Evolutionary conservation across 495 filamentous ascomycete genomes (phyloP), one percentile per base, ranked within the genome.

Genomic region (Trichodelitschia bisporula): DNA sequence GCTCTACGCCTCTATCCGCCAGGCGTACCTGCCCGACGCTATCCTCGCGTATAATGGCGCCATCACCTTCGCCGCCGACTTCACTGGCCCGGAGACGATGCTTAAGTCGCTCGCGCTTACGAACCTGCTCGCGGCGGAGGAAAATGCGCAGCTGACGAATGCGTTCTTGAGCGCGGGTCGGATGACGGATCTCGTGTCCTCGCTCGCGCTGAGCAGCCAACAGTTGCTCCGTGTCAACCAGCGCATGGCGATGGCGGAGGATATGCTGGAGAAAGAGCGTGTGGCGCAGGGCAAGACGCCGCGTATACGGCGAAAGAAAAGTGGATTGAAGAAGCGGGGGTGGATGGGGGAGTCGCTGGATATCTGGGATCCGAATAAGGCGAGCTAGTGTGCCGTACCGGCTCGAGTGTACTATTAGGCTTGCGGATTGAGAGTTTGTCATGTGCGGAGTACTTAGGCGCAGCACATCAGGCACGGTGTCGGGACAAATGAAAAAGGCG

Each of bases 91-190:
- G 15, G 73, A 72, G 30, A 55, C 58, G 31, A 51, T 83, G 18
- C 54, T 76, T 18, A 68, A 77, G 40, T 69, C 70, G 50, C 77
- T 91, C 74, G 70, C 80, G 28, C 50, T 90, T 11, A 65, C 74
- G 0, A 62, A 67, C 3, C 45, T 66, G 14, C 60, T 89, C 10
- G 69, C 72, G 6, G 62, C 70, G 26, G 64, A 67, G 30, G 54
- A 47, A 26, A 44, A 43, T 15, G 63, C 68, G 21, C 66, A 72
- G 31, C 43, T 90, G 18, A 64, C 67, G 15, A 53, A 58, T 18
- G 61, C 64, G 38, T 76, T 92, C 38, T 45, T 69, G 19, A 56
- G 59, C 27, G 56, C 64, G 8, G 57, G 62, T 5, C 62, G 76
- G 18, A 75, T 89, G 72, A 58, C 62, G 35, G 77, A 86, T 58